Base-by-base conservation (phyloP, 768 basidiomycete genomes). In the Termitomyces sp. region DNA sequence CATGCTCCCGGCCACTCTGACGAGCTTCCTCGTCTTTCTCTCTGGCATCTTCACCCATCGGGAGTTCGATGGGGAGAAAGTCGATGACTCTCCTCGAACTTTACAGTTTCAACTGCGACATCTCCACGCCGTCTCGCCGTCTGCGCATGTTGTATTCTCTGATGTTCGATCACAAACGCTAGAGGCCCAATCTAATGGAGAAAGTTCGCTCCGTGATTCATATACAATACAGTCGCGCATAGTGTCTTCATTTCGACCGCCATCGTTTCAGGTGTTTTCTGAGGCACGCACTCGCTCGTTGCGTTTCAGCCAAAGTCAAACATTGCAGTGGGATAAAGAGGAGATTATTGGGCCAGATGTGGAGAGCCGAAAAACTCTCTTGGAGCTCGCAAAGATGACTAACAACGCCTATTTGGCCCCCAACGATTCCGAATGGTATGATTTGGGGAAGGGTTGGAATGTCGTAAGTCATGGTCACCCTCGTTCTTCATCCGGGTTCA, bases 341-440 rank as follows among this genome's bases (percentile, higher is more conserved):
- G 86, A 89, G 55, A 73, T 92, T 1, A 51, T 73, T 3, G 89
- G 75, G 0, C 96, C 96, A 2, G 85, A 98, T 68, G 79, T 91
- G 20, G 83, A 85, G 62, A 83, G 81, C 48, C 76, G 91, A 40
- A 82, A 86, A 57, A 89, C 91, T 2, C 72, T 98, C 29, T 75
- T 90, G 32, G 74, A 83, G 55, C 79, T 99, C 44, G 96, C 94
- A 10, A 97, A 93, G 82, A 98, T 99, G 91, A 83, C 92, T 38
- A 91, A 87, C 64, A 93, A 98, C 65, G 93, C 96, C 45, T 98
- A 98, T 73, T 70, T 88, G 15, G 64, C 75, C 11, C 83, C 83
- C 0, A 76, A 77, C 7, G 83, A 88, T 52, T 55, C 69, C 6
- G 79, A 67, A 1, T 98, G 96, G 96, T 96, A 91, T 67, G 83